phyloP scores from a whole-genome alignment of 1,284 basidiomycete genomes.

The Puccinia polysora region DNA sequence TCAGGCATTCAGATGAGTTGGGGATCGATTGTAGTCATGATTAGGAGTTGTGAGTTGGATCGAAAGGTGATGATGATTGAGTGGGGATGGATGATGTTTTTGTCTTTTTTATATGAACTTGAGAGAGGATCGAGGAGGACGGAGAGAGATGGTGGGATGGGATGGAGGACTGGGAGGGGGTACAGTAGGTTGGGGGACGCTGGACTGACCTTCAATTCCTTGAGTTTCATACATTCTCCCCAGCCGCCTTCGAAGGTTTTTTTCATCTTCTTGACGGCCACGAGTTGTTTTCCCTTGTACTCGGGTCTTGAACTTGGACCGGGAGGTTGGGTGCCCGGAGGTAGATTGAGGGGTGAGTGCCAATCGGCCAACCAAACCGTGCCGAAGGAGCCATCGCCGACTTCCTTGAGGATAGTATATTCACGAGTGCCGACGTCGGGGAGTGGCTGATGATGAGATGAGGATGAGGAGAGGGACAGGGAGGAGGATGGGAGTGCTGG shows the following conservation, averaged over 20 bases:
- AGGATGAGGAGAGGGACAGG: background rate
- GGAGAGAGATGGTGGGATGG: background rate
- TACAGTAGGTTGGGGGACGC: constrained; percentile 28
- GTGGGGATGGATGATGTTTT: too few species aligned
- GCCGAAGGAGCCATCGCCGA: constrained; percentile 94
- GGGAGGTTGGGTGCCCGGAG: constrained; percentile 63
- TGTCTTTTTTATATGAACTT: background rate
- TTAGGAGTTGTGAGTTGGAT: background rate
- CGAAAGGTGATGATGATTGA: constrained; percentile 53
- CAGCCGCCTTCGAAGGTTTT: constrained; percentile 93
- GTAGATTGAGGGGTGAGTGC: constrained; percentile 78
- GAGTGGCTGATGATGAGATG: constrained; percentile 4
- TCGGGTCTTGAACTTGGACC: constrained; percentile 72
- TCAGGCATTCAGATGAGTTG: background rate
- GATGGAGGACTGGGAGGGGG: background rate
- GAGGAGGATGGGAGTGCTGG: background rate
- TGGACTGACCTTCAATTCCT: constrained; percentile 79
- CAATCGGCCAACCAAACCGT: constrained; percentile 99
- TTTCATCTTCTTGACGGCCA: constrained; percentile 98
- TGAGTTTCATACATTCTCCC: constrained; percentile 90
- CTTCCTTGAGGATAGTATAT: constrained; percentile 68
- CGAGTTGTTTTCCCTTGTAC: constrained; percentile 87
- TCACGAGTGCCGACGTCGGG: constrained; percentile 49
- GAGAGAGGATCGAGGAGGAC: background rate
- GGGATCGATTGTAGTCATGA: background rate